Evolutionary conservation across 495 filamentous ascomycete genomes (phyloP).

Genomic region (Tricharina praecox): DNA sequence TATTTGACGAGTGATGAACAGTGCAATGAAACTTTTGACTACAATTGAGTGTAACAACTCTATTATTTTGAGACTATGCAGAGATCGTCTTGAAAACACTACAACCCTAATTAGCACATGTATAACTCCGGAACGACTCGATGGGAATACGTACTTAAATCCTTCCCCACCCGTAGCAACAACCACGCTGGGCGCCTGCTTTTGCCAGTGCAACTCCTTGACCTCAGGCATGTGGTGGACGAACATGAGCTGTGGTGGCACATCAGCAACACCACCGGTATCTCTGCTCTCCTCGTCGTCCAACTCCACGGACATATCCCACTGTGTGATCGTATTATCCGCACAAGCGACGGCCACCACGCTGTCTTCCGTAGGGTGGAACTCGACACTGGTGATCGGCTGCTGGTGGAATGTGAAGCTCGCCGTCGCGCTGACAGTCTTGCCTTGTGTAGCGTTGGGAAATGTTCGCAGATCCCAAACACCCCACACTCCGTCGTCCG

Average conservation of each 20-base stretch:
- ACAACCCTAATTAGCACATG: constrained; percentile 11
- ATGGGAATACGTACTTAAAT: constrained; percentile 44
- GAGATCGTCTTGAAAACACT: constrained; percentile 55
- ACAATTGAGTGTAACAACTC: background rate
- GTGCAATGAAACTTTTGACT: constrained; percentile 2
- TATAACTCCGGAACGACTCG: background rate
- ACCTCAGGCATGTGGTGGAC: constrained; percentile 88
- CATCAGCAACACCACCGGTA: constrained; percentile 68
- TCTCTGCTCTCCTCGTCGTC: constrained; percentile 92
- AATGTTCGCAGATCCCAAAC: constrained; percentile 94
- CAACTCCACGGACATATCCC: constrained; percentile 91
- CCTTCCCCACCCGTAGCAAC: constrained; percentile 77
- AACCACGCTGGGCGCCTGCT: constrained; percentile 79
- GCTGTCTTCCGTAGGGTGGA: constrained; percentile 92
- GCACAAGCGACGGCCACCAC: constrained; percentile 83
- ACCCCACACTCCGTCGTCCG: constrained; percentile 84
- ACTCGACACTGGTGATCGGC: constrained; percentile 89
- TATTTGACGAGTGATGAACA: too few species aligned
- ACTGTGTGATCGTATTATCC: constrained; percentile 84
- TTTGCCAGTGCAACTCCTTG: constrained; percentile 95
- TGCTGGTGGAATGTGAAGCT: constrained; percentile 88
- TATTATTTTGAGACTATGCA: background rate
- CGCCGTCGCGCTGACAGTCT: constrained; percentile 43
- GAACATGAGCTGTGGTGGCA: constrained; percentile 88
- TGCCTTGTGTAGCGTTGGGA: constrained; percentile 41